A percentile compares a stretch with the other conserved stretches of the same genome.
Evolutionary conservation across 1,139 yeast genomes (phyloP).

Genomic region (Petasospora fabianii): DNA sequence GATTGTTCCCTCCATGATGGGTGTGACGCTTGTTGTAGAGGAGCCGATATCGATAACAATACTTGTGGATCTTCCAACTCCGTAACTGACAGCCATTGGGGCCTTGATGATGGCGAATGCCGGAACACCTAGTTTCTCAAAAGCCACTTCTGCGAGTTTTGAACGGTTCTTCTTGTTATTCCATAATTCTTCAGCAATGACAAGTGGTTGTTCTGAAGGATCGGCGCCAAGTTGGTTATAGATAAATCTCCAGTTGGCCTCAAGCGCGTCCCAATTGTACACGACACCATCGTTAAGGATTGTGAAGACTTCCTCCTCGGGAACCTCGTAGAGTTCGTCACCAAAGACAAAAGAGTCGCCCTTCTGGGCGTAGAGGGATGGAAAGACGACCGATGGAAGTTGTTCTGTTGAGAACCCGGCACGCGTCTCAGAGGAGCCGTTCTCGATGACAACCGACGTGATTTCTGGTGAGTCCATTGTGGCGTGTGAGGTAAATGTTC

Average conservation of each 20-base stretch:
- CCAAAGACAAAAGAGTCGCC: slow-evolving; percentile 45
- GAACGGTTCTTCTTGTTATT: slow-evolving; percentile 49
- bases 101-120: slow-evolving; percentile 64
- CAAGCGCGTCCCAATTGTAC: slow-evolving; percentile 61
- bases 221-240: slow-evolving; percentile 44
- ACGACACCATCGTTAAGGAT: slow-evolving; percentile 61
- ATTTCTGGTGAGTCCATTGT: slow-evolving; percentile 28
- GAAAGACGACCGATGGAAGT: slow-evolving; percentile 55
- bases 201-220: slow-evolving; percentile 56
- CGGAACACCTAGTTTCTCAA: slow-evolving; percentile 63
- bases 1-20: slow-evolving; percentile 67
- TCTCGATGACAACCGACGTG: slow-evolving; percentile 65
- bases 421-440: slow-evolving; percentile 60
- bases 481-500: neutral
- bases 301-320: slow-evolving; percentile 54
- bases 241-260: slow-evolving; percentile 56
- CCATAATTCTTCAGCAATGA: slow-evolving; percentile 65
- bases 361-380: slow-evolving; percentile 47
- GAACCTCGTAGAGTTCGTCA: slow-evolving; percentile 39
- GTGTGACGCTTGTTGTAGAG: slow-evolving; percentile 58
- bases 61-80: slow-evolving; percentile 65
- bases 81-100: slow-evolving; percentile 66
- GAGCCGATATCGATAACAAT: slow-evolving; percentile 69
- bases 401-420: slow-evolving; percentile 72
- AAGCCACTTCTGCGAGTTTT: slow-evolving; percentile 57